Evolutionary conservation across 2,329 filamentous ascomycete genomes (phyloP).

Genomic region (Arthrobotrys musiformis): DNA sequence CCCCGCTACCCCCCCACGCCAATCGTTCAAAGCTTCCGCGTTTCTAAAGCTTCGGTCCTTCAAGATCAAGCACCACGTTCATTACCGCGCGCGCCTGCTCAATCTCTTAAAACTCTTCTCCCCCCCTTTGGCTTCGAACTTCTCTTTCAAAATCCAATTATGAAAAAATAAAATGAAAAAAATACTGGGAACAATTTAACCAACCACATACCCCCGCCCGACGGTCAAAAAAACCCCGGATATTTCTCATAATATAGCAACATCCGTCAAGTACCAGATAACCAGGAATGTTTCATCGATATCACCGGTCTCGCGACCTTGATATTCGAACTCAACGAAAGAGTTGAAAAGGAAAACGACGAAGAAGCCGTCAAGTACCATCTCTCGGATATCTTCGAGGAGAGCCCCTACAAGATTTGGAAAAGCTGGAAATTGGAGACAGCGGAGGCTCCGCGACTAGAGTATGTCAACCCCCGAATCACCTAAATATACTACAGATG

Average conservation of each 20-base stretch:
- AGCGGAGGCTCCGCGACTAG: conserved; percentile 35
- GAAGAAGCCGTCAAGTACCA: conserved; percentile 57
- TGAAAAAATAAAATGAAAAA: background rate
- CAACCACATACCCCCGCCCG: conserved; percentile 53
- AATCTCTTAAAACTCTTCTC: conserved; percentile 20
- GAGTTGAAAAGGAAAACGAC: conserved; percentile 56
- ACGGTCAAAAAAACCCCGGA: conserved; percentile 46
- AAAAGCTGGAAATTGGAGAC: conserved; percentile 36
- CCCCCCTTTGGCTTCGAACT: conserved; percentile 27
- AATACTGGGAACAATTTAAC: conserved; percentile 40
- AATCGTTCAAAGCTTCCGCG: conserved; percentile 16
- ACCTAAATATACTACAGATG: background rate
- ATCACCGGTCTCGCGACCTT: conserved; percentile 55
- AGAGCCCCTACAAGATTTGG: conserved; percentile 55
- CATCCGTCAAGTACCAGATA: conserved; percentile 58
- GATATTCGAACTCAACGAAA: conserved; percentile 58
- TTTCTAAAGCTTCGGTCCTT: conserved; percentile 51
- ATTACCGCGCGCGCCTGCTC: conserved; percentile 29
- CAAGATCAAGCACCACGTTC: conserved; percentile 45
- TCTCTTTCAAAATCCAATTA: background rate
- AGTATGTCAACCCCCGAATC: conserved; percentile 1
- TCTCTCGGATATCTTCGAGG: conserved; percentile 57
- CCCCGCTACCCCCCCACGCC: conserved; percentile 15
- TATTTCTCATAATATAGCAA: conserved; percentile 45
- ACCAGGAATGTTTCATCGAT: conserved; percentile 59